Conservation (phyloP, 176 grass and related monocot genomes). For the Elymus sibiricus region DNA sequence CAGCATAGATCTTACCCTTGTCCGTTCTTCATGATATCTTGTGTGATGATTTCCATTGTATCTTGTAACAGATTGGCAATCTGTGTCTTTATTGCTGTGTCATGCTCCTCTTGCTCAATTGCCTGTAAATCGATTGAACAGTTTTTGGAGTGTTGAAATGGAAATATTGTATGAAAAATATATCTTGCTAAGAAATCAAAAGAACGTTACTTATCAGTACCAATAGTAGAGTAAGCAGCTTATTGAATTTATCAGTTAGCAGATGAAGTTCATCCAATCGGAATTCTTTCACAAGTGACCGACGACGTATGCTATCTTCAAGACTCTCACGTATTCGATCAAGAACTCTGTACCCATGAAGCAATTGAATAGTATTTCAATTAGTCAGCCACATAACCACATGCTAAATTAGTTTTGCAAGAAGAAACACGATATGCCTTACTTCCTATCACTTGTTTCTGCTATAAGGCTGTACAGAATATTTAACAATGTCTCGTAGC, state of each 20-base stretch:
- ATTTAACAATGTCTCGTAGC: conserved; percentile 57
- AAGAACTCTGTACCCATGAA: conserved; percentile 49
- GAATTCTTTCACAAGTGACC: conserved; percentile 39
- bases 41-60: conserved; percentile 91
- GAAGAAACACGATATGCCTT: conserved; percentile 26
- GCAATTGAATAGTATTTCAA: conserved; percentile 7
- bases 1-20: conserved; percentile 45
- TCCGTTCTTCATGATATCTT: conserved; percentile 68
- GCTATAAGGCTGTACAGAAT: conserved; percentile 55
- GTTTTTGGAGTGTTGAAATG: not conserved
- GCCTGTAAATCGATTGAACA: conserved; percentile 44
- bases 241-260: conserved; percentile 70
- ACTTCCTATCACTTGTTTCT: conserved; percentile 47
- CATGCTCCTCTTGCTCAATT: conserved; percentile 37
- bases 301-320: not conserved
- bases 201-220: conserved; percentile 32
- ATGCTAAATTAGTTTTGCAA: conserved; percentile 1
- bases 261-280: conserved; percentile 71
- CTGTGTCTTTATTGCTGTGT: conserved; percentile 51
- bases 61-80: conserved; percentile 92
- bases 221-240: conserved; percentile 53
- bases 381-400: not conserved
- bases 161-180: not conserved
- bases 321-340: conserved; percentile 27
- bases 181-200: not conserved